A percentile compares a stretch with the other conserved stretches of the same genome.
Evolutionary conservation across 768 basidiomycete genomes (phyloP).

Genomic region (Boletus patriciae): DNA sequence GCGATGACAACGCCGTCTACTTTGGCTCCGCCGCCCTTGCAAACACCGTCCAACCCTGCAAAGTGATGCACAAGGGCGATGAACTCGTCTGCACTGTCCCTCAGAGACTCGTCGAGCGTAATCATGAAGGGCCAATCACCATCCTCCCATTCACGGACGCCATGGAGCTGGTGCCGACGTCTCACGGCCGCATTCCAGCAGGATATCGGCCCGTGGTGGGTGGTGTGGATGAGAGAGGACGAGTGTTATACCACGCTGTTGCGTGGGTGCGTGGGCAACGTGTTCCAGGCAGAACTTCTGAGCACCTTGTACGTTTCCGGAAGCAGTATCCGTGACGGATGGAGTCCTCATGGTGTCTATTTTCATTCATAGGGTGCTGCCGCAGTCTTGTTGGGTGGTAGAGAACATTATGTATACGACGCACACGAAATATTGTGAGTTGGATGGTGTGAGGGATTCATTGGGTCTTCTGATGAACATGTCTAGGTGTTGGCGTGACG

Average conservation of each 20-base stretch:
- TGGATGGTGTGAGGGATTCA: not conserved
- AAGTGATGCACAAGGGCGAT: slow-evolving; percentile 2
- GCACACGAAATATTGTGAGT: slow-evolving; percentile 7
- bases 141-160: slow-evolving; percentile 6
- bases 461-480: not conserved
- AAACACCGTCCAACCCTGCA: slow-evolving; percentile 3
- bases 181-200: slow-evolving; percentile 1
- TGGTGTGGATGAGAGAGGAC: not conserved
- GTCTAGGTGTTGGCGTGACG: not conserved
- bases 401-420: not conserved
- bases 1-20: not conserved
- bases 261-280: not conserved
- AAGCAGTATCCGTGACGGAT: not conserved
- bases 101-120: not conserved
- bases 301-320: slow-evolving; percentile 3
- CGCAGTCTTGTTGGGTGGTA: not conserved
- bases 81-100: slow-evolving; percentile 1
- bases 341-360: not conserved
- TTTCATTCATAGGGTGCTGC: not conserved
- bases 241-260: not conserved
- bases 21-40: not conserved
- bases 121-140: slow-evolving; percentile 1
- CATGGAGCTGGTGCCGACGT: slow-evolving; percentile 5
- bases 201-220: not conserved
- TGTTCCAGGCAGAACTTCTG: not conserved